Evolutionary conservation across 192 early-diverging fungal genomes (phyloP).

Genomic region (Podila epigama): DNA sequence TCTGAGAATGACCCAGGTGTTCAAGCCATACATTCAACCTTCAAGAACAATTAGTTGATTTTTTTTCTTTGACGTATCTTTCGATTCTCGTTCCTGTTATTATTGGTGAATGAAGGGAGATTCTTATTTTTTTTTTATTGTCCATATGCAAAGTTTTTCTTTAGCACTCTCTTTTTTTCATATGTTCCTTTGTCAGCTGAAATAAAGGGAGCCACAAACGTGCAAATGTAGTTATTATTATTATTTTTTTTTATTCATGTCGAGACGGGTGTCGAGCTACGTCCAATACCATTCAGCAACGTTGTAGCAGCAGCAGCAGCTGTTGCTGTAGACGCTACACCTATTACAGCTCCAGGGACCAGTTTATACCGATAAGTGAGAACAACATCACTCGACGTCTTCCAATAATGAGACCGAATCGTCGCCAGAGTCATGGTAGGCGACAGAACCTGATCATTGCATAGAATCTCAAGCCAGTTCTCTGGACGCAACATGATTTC

Average conservation of each 20-base stretch:
- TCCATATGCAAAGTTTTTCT: neutral
- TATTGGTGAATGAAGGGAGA: neutral
- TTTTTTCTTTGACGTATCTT: neutral
- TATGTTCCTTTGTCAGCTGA: neutral
- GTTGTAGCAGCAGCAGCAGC: neutral
- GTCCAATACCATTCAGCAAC: neutral
- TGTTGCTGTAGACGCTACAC: neutral
- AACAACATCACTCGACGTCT: constrained; percentile 65
- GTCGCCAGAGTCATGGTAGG: constrained; percentile 78
- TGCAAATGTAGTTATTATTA: no score
- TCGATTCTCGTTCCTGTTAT: neutral
- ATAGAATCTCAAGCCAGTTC: constrained; percentile 63
- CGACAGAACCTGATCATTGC: constrained; percentile 63
- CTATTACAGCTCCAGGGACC: no score
- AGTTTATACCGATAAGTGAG: constrained; percentile 56
- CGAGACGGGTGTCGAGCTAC: neutral
- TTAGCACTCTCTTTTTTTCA: neutral
- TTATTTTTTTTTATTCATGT: no score
- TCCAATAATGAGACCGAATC: constrained; percentile 70
- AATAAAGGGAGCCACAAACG: no score
- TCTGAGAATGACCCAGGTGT: constrained; percentile 28
- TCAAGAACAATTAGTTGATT: constrained; percentile 26
- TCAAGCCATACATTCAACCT: constrained; percentile 25
- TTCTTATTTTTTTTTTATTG: neutral
- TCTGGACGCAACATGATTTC: constrained; percentile 58